Evolutionary conservation across 768 basidiomycete species (phyloP), one percentile per base, ranked within the genome.

Genomic region (Dacryopinax primogenitus): DNA sequence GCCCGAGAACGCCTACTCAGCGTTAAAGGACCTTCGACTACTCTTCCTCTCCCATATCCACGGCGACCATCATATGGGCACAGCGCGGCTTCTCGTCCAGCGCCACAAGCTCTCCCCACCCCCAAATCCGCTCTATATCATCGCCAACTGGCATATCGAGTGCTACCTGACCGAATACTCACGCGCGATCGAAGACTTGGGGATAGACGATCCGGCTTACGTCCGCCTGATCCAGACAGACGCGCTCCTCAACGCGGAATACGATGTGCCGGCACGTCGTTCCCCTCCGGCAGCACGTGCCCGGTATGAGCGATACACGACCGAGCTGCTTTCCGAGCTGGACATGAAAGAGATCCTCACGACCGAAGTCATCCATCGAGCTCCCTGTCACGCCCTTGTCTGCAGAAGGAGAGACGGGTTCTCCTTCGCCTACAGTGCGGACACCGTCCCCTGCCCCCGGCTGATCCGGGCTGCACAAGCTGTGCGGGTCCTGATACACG

Each of bases 31-130:
- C 62, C 73, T 93, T 13, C 86, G 83, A 70, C 85, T 89, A 71
- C 81, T 98, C 36, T 96, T 86, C 73, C 78, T 95, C 66, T 92
- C 89, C 67, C 95, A 98, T 72, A 82, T 88, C 69, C 95, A 96
- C 71, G 94, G 82, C 0, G 95, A 97, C 71, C 95, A 97, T 73
- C 94, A 96, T 72, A 81, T 87, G 39, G 94, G 95, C 7, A 73
- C 94, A 34, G 80, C 85, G 0, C 83, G 84, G 66, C 76, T 98
- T 7, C 78, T 98, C 18, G 78, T 83, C 0, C 83, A 86, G 76
- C 81, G 95, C 64, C 81, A 79, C 63, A 76, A 78, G 75, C 94
- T 92, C 66, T 41, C 78, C 7, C 81, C 82, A 1, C 82, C 84
- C 0, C 68, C 75, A 7, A 73, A 81, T 3, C 87, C 89, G 0